Percentiles rank a stretch among this genome's conserved stretches.
These are phyloP conservation scores for Hawksworthiomyces lignivorus DNA, from an alignment of 2,329 filamentous ascomycete genomes.

Conservation along the genomic window DNA sequence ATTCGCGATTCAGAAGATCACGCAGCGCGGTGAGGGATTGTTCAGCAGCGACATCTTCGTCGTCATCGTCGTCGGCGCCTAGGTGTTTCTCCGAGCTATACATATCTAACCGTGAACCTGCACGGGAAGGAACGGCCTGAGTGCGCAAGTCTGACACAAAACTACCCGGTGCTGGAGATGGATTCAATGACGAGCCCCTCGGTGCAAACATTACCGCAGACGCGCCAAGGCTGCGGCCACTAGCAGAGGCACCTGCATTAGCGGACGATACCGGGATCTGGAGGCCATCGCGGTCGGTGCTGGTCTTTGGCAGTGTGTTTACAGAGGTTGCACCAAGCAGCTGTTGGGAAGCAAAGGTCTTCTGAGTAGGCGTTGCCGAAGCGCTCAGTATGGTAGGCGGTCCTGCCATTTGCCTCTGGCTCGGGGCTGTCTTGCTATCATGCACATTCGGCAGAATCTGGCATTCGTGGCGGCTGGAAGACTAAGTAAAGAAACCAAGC, in stretches of 20 bases:
- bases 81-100: conserved; percentile 51
- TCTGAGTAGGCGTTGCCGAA: conserved; percentile 47
- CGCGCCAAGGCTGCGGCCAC: conserved; percentile 38
- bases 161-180: conserved; percentile 67
- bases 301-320: conserved; percentile 31
- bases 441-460: conserved; percentile 19
- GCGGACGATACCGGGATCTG: conserved; percentile 34
- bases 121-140: conserved; percentile 57
- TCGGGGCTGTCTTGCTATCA: conserved; percentile 20
- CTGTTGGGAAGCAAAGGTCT: conserved; percentile 39
- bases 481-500: neutral
- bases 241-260: conserved; percentile 27
- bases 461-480: conserved; percentile 7
- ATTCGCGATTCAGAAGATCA: conserved; percentile 85
- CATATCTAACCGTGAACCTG: conserved; percentile 48
- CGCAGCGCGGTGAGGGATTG: conserved; percentile 67
- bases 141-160: conserved; percentile 84
- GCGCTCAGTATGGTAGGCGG: conserved; percentile 42
- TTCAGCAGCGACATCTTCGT: conserved; percentile 39
- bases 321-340: conserved; percentile 25
- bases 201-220: conserved; percentile 56
- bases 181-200: conserved; percentile 62
- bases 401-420: conserved; percentile 28
- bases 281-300: conserved; percentile 46
- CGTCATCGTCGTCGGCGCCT: conserved; percentile 43